Evolutionary conservation across 345 rosid species (phyloP).

Genomic region (Kernera saxatilis): DNA sequence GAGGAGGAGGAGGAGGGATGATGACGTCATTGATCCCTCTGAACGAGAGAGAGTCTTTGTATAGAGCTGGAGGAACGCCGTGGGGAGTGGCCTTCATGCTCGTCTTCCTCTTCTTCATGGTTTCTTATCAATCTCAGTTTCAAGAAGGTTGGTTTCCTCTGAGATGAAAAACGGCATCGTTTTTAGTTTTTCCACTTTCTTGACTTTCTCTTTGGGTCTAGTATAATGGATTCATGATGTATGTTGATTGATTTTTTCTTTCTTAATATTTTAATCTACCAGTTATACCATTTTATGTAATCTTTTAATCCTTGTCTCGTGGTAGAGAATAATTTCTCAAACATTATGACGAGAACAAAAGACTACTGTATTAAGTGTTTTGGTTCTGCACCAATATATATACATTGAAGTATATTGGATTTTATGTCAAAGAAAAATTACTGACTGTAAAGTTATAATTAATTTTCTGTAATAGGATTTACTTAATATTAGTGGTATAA

Average conservation of each 20-base stretch:
- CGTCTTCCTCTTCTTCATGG: conserved; percentile 47
- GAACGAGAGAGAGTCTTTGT: conserved; percentile 42
- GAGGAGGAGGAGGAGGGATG: conserved; percentile 26
- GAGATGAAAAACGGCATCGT: conserved; percentile 6
- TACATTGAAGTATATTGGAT: no score
- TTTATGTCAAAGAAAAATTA: no score
- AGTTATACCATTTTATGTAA: neutral
- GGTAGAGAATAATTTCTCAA: neutral
- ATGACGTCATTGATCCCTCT: conserved; percentile 25
- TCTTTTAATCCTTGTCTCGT: neutral
- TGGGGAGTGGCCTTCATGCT: conserved; percentile 55
- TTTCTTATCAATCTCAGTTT: conserved; percentile 51
- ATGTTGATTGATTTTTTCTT: neutral
- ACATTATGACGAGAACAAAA: neutral
- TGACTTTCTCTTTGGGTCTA: neutral
- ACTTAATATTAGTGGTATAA: no score
- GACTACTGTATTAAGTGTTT: neutral
- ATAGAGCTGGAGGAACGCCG: conserved; percentile 49
- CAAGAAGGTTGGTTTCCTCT: conserved; percentile 59
- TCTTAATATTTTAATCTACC: neutral
- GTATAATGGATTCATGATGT: neutral
- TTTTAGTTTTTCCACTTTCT: neutral
- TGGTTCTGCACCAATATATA: no score
- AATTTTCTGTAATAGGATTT: no score
- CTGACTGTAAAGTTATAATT: no score